These are phyloP conservation scores for Penicillium maclennaniae DNA, from an alignment of 495 filamentous ascomycete genomes.

Conservation along the genomic window DNA sequence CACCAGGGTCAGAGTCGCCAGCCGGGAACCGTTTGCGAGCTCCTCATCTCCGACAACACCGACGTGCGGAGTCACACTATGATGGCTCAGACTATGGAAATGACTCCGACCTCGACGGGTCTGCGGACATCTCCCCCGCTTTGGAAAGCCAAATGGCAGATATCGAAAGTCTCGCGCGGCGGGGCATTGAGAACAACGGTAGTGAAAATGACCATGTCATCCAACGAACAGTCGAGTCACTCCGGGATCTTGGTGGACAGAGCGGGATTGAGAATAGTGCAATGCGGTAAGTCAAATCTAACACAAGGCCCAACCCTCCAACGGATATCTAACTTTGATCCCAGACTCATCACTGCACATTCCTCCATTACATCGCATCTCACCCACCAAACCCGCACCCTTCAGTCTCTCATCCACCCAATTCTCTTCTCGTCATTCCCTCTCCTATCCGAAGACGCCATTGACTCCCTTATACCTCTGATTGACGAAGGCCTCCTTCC, in stretches of 20 bases:
- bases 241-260: slow-evolving; percentile 79
- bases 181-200: slow-evolving; percentile 69
- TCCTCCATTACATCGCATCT: slow-evolving; percentile 79
- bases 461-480: slow-evolving; percentile 63
- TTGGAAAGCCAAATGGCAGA: slow-evolving; percentile 73
- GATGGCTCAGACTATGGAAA: slow-evolving; percentile 58
- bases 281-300: slow-evolving; percentile 54
- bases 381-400: slow-evolving; percentile 74
- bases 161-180: slow-evolving; percentile 68
- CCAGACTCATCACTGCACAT: slow-evolving; percentile 82
- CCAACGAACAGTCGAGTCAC: slow-evolving; percentile 63
- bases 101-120: slow-evolving; percentile 69
- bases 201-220: slow-evolving; percentile 66
- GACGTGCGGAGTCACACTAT: slow-evolving; percentile 49
- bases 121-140: slow-evolving; percentile 64
- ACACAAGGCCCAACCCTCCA: background rate
- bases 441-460: slow-evolving; percentile 60
- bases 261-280: slow-evolving; percentile 74
- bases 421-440: slow-evolving; percentile 50
- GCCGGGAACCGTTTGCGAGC: slow-evolving; percentile 29
- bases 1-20: slow-evolving; percentile 28
- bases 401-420: slow-evolving; percentile 76
- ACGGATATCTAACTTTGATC: slow-evolving; percentile 2
- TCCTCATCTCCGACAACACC: slow-evolving; percentile 36
- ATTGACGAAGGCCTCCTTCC: slow-evolving; percentile 53